phyloP scores from a whole-genome alignment of 75 land plant species.

The Sequoiadendron giganteum region DNA sequence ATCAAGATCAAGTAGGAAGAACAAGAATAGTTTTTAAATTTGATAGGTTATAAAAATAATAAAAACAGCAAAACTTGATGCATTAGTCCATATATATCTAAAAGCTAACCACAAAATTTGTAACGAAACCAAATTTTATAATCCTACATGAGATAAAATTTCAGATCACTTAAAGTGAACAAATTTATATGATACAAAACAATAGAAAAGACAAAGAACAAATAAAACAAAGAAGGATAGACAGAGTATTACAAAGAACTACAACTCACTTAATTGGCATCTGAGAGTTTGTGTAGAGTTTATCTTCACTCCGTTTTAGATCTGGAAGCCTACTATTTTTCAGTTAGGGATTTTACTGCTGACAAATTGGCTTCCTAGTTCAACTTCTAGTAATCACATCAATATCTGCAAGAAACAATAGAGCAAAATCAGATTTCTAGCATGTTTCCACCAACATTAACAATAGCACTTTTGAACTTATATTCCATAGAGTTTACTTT shows the following conservation, averaged over 20 bases:
- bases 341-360: background rate
- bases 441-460: background rate
- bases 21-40: background rate
- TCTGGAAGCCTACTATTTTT: background rate
- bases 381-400: background rate
- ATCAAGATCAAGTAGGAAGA: background rate
- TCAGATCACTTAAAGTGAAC: background rate
- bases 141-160: background rate
- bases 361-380: background rate
- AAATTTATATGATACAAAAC: background rate
- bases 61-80: background rate
- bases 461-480: background rate
- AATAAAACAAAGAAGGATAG: background rate
- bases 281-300: background rate
- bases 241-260: background rate
- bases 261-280: slow-evolving; percentile 13
- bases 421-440: background rate
- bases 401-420: background rate
- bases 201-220: background rate
- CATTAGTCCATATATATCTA: background rate
- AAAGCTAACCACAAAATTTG: background rate
- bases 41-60: background rate
- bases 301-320: background rate
- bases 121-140: background rate
- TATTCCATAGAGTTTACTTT: background rate